Percentiles rank a stretch among this genome's conserved stretches.
phyloP scores from a whole-genome alignment of 1,139 yeast species.

The Hanseniaspora sp. region DNA sequence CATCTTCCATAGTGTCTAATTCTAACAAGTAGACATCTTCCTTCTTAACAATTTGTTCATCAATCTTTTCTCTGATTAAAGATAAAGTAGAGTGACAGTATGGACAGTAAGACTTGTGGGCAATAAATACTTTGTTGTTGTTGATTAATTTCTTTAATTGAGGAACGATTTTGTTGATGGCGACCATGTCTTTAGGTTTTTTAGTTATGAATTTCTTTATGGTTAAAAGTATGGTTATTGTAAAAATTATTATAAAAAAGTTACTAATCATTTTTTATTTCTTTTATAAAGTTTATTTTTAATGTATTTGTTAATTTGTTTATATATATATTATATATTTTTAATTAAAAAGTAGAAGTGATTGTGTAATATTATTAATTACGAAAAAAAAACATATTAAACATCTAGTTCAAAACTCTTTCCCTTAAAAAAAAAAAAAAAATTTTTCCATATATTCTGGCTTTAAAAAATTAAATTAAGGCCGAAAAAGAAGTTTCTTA shows the following conservation, averaged over 20 bases:
- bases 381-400: too few relatives aligned
- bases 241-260: neutral
- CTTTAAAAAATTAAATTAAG: too few relatives aligned
- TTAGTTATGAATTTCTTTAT: conserved; percentile 54
- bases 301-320: too few relatives aligned
- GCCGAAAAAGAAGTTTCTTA: too few relatives aligned
- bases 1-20: conserved; percentile 48
- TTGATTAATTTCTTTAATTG: conserved; percentile 57
- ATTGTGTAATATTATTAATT: too few relatives aligned
- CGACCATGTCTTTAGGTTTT: conserved; percentile 26
- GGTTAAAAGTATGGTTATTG: conserved; percentile 38
- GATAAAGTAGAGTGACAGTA: conserved; percentile 62
- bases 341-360: too few relatives aligned
- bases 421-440: neutral
- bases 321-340: too few relatives aligned
- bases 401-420: neutral
- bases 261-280: neutral
- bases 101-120: conserved; percentile 70
- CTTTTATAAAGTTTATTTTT: neutral
- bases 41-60: conserved; percentile 38
- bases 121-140: conserved; percentile 63
- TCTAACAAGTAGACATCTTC: conserved; percentile 37
- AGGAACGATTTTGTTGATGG: conserved; percentile 34
- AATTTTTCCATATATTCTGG: too few relatives aligned
- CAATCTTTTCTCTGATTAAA: conserved; percentile 36